phyloP scores from a whole-genome alignment of 495 filamentous ascomycete species.

The Trichoderma erinaceum region DNA sequence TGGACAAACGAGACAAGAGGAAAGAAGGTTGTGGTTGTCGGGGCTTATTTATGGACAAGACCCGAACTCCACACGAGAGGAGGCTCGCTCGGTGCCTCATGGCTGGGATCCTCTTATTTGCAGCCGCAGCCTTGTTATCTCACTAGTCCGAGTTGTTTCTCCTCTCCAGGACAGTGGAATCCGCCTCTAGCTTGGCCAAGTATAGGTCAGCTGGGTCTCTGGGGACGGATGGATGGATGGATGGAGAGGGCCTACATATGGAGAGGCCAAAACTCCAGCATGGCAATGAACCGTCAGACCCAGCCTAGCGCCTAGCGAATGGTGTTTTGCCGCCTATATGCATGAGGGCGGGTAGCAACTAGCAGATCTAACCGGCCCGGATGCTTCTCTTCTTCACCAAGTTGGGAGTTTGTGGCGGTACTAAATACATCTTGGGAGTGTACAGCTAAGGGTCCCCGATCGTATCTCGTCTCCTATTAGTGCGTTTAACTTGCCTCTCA shows the following conservation, averaged over 20 bases:
- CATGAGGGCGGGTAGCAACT: constrained; percentile 11
- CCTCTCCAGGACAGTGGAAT: neutral
- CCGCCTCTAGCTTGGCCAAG: constrained; percentile 4
- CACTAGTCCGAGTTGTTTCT: neutral
- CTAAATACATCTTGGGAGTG: neutral
- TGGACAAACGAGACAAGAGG: neutral
- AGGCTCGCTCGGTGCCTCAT: constrained; percentile 1
- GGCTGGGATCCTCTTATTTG: neutral
- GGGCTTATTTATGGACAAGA: neutral
- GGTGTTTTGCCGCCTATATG: constrained; percentile 5
- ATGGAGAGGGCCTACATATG: neutral
- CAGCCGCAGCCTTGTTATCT: constrained; percentile 6
- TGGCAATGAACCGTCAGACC: constrained; percentile 6
- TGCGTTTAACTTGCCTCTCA: neutral
- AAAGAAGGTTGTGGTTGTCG: constrained; percentile 8
- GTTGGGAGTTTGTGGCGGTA: neutral
- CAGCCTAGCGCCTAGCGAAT: neutral
- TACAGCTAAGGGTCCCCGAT: neutral
- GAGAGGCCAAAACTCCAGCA: neutral
- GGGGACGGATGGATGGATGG: neutral
- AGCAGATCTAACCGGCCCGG: constrained; percentile 13
- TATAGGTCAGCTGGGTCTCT: constrained; percentile 3
- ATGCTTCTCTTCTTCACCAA: neutral
- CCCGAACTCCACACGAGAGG: constrained; percentile 9
- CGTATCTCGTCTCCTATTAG: neutral